Percentiles rank a stretch among this genome's conserved stretches.
phyloP scores from a whole-genome alignment of 73 alveolate genomes.

The Paramecium biaurelia region DNA sequence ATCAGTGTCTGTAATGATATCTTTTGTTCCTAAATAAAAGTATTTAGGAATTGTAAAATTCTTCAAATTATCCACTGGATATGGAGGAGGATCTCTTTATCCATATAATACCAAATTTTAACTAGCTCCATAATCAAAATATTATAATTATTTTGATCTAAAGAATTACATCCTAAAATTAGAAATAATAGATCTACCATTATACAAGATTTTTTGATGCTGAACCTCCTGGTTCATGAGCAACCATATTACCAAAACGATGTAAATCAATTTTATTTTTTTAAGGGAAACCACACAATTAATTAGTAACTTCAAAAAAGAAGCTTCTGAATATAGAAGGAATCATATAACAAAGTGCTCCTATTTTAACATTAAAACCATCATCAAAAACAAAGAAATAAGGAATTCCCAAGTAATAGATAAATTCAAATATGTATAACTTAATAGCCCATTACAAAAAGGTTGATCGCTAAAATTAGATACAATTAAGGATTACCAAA shows the following conservation, averaged over 20 bases:
- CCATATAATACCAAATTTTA: conserved; percentile 72
- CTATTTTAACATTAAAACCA: conserved; percentile 46
- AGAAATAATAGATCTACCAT: conserved; percentile 50
- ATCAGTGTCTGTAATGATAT: conserved; percentile 51
- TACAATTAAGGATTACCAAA: neutral
- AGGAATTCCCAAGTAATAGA: conserved; percentile 26
- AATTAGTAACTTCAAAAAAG: conserved; percentile 69
- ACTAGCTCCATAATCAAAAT: conserved; percentile 77
- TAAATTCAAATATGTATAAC: neutral
- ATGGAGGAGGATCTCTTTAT: conserved; percentile 68
- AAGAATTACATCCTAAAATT: conserved; percentile 79
- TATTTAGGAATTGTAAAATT: conserved; percentile 58
- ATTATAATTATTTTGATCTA: conserved; percentile 70
- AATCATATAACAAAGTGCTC: conserved; percentile 51
- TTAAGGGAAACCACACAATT: conserved; percentile 65
- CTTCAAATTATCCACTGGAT: conserved; percentile 71
- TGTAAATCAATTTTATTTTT: conserved; percentile 68
- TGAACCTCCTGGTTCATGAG: conserved; percentile 68
- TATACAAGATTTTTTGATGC: neutral
- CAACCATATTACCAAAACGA: conserved; percentile 70
- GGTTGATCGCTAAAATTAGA: neutral
- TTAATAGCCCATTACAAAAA: conserved; percentile 2
- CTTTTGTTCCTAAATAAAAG: conserved; percentile 63
- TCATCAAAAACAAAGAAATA: conserved; percentile 56
- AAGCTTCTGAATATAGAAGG: conserved; percentile 30